Evolutionary conservation across 306 rosid species (phyloP), one percentile per base, ranked within the genome.

Genomic region (Cicer pinnatifidum): DNA sequence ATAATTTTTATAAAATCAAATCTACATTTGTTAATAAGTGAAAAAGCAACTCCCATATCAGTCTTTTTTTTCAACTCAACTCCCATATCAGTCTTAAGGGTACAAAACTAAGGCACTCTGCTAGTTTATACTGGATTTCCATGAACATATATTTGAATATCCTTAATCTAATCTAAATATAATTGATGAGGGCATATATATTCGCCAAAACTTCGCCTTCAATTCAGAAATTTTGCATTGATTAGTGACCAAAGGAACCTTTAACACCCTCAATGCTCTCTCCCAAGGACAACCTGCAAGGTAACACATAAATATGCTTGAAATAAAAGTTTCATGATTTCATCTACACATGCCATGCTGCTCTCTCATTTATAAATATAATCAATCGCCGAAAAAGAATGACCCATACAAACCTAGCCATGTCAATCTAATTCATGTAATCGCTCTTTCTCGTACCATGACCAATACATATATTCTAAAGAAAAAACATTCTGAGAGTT

Each of bases 261-360:
- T 81, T 93, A 50, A 93, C 84, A 80, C 87, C 96, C 79, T 86
- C 93, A 11, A 93, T 75, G 83, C 88, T 93, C 89, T 91, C 98
- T 48, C 97, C 98, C 80, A 85, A 10, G 45, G 97, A 93, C 67
- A 86, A 60, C 84, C 98, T 93, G 88, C 89, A 80, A 85, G 38
- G 28, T 70, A 73, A 76, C 9, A 41, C 16, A 59, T 3, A 67
- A 15, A 33, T 40, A 13, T 63, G 53, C n/a, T 76, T 45, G 74
- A 67, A 65, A 67, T 20, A 66, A 45, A 73, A 63, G 69, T 37
- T 35, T 63, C 72, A 17, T 62, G 57, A 64, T 37, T 35, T 63
- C 72, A 17, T 62, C 54, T 62, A 67, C 9, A 48, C 61, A 16
- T 58, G 52, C 15, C 51, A 72, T 41, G 50, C 46, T 39, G 47